These are phyloP conservation scores for Moricandia moricandioides DNA, from an alignment of 345 rosid genomes.

Conservation along the genomic window DNA sequence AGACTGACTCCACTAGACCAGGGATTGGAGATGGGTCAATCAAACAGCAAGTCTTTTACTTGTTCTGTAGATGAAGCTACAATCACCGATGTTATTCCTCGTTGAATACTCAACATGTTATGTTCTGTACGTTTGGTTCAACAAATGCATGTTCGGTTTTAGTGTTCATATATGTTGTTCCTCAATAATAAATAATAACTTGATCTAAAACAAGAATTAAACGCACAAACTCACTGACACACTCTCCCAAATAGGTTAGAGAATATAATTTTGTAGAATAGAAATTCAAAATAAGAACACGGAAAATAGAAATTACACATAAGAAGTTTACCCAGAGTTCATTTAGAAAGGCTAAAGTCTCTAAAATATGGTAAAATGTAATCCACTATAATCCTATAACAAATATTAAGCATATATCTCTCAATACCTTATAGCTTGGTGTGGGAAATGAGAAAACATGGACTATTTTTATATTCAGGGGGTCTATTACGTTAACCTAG, in stretches of 20 bases:
- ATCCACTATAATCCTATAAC: background rate
- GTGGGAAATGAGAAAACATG: background rate
- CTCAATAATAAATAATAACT: too few species aligned
- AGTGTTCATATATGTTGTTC: background rate
- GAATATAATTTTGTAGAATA: too few species aligned
- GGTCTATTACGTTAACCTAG: background rate
- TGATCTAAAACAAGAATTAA: too few species aligned
- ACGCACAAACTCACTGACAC: too few species aligned
- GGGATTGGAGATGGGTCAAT: background rate
- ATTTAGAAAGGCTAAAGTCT: too few species aligned
- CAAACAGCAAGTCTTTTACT: conserved; percentile 15
- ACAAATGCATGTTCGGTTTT: background rate
- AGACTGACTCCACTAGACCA: background rate
- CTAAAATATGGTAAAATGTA: too few species aligned
- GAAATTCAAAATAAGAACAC: too few species aligned
- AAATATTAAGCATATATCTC: background rate
- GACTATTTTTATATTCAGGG: background rate
- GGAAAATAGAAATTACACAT: too few species aligned
- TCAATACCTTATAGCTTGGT: background rate
- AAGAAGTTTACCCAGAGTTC: too few species aligned
- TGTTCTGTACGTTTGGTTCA: conserved; percentile 9
- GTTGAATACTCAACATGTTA: conserved; percentile 13
- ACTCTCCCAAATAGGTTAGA: too few species aligned
- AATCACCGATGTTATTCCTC: conserved; percentile 18
- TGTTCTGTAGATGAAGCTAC: conserved; percentile 29